Base-by-base conservation (phyloP, 2,329 filamentous ascomycete genomes). In the Claviceps sp. region DNA sequence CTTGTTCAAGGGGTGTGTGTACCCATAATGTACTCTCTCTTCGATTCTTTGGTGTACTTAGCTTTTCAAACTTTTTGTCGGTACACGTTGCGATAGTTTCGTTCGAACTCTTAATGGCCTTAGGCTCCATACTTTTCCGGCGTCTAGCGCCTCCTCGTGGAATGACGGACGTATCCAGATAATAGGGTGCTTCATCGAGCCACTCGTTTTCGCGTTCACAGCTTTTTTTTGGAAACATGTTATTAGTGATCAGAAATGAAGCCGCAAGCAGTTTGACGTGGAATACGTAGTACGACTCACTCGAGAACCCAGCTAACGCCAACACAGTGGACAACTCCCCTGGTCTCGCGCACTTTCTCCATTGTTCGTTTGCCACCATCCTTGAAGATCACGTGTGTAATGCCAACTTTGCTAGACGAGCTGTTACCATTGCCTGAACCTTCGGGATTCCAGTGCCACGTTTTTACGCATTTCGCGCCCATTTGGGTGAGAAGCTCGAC, bases 381-480 rank as follows among this genome's bases (percentile, higher is more conserved):
- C 65, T 95, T 95, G 73, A 83, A 95, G 6, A 95, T 81, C 7
- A 95, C 86, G 62, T 95, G 89, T 0, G 88, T 95, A 60, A 95
- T 87, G 5, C 84, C 85, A 54, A 88, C 72, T 63, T 81, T 85
- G 48, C 64, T 64, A 43, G 66, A 63, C 14, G 66, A 64, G 5
- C 62, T 60, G 14, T 74, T 71, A 38, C 60, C 61, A 24, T 60
- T 58, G 3, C 62, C 58, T 20, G 64, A 54, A 46, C 65, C 69
- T 50, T 54, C 67, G 6, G 81, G 79, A 61, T 84, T 84, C 84
- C 86, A 90, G 45, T 72, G 72, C 88, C 88, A 93, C 14, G 74
- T 76, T 67, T 84, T 86, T 44, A 90, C 77, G 60, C 86, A 88
- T 46, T 80, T 78, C 20, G 89, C 89, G 11, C 89, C 89, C 79